Conservation (phyloP, 1,284 basidiomycete genomes). For the Hemileia vastatrix region DNA sequence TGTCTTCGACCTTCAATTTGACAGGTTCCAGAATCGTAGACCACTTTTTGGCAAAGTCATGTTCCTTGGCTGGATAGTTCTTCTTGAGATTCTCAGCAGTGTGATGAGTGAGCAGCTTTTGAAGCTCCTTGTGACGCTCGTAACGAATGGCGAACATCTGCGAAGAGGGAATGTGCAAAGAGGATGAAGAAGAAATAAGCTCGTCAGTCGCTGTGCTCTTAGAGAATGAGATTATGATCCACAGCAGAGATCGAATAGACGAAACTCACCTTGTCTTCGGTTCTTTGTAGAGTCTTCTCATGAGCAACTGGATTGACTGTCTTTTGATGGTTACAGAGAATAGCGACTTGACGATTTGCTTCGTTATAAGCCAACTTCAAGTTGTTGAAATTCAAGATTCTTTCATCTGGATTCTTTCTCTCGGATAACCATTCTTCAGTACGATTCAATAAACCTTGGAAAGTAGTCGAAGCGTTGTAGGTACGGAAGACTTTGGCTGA, state of each 20-base stretch:
- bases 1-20: constrained; percentile 31
- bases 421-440: constrained; percentile 37
- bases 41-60: constrained; percentile 37
- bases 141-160: no score
- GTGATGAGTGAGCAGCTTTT: constrained; percentile 39
- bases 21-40: constrained; percentile 34
- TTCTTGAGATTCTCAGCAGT: constrained; percentile 34
- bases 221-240: constrained; percentile 32
- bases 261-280: constrained; percentile 15
- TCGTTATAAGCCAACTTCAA: constrained; percentile 41
- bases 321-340: constrained; percentile 44
- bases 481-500: constrained; percentile 45
- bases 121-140: constrained; percentile 42
- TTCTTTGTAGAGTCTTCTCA: constrained; percentile 16
- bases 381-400: constrained; percentile 36
- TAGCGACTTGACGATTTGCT: constrained; percentile 42
- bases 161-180: no score
- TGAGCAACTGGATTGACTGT: constrained; percentile 35
- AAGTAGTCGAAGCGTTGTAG: constrained; percentile 43
- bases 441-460: constrained; percentile 42
- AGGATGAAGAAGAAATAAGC: no score
- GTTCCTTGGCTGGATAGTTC: constrained; percentile 35
- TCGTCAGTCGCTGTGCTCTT: no score
- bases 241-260: constrained; percentile 21
- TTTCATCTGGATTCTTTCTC: constrained; percentile 32